These are phyloP conservation scores for Breviolum minutum DNA, from an alignment of 73 alveolate species.

Conservation along the genomic window DNA sequence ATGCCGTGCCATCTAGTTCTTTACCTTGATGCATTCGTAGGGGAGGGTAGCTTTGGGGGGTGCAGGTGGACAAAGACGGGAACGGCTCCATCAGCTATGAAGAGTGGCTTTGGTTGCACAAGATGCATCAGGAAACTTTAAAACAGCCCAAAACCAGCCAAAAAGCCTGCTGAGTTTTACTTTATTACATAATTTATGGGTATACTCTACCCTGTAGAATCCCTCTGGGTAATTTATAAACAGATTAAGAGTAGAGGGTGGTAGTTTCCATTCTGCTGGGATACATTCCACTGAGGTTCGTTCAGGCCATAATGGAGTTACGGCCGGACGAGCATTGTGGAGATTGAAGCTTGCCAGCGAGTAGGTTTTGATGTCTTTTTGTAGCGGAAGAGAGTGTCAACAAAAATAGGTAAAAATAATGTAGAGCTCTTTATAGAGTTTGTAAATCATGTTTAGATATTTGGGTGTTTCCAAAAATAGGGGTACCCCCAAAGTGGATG, in stretches of 20 bases:
- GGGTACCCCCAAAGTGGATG: no score
- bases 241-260: neutral
- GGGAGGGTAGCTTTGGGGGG: no score
- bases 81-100: slow-evolving; percentile 55
- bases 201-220: neutral
- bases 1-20: no score
- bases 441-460: no score
- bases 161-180: no score
- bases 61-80: slow-evolving; percentile 48
- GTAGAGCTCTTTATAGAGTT: no score
- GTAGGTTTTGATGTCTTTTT: neutral
- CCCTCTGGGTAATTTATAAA: neutral
- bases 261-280: neutral
- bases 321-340: neutral
- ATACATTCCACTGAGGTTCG: slow-evolving; percentile 24
- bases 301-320: slow-evolving; percentile 73
- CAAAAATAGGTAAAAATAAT: no score
- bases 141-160: no score
- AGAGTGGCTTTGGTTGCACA: slow-evolving; percentile 4
- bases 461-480: no score
- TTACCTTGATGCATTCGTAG: no score
- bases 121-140: no score
- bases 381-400: no score
- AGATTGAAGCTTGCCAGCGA: neutral
- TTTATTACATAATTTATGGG: neutral